A percentile compares a stretch with the other conserved stretches of the same genome.
These are phyloP conservation scores for Spongospora subterranea DNA, from an alignment of 208 protist genomes.

Conservation along the genomic window DNA sequence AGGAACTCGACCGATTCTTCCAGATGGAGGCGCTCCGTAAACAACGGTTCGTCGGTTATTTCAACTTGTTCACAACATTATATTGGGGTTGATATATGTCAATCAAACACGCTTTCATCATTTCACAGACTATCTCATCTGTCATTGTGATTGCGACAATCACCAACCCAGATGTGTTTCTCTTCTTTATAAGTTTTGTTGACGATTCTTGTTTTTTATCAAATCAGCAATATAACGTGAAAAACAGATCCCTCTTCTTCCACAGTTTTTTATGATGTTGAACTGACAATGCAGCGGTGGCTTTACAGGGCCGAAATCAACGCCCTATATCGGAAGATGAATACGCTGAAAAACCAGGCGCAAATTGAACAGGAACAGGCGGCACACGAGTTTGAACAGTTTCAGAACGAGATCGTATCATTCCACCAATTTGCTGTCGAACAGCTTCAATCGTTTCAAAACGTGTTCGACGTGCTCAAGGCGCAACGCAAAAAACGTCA, in stretches of 20 bases:
- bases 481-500: constrained; percentile 50
- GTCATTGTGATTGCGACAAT: too few relatives aligned
- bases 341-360: constrained; percentile 46
- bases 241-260: too few relatives aligned
- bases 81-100: background rate
- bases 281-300: too few relatives aligned
- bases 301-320: constrained; percentile 46
- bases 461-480: constrained; percentile 26
- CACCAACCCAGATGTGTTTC: too few relatives aligned
- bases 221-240: too few relatives aligned
- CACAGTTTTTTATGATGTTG: too few relatives aligned
- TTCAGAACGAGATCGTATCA: constrained; percentile 46
- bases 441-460: constrained; percentile 30
- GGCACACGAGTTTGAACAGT: constrained; percentile 46
- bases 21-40: constrained; percentile 54
- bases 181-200: too few relatives aligned
- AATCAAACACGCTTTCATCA: too few relatives aligned
- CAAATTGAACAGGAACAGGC: constrained; percentile 54
- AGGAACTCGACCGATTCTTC: constrained; percentile 61
- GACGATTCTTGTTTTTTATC: background rate
- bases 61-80: background rate
- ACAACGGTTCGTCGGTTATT: background rate
- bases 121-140: too few relatives aligned
- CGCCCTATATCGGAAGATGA: constrained; percentile 56
- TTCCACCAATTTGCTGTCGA: constrained; percentile 56